Conservation (phyloP, 768 basidiomycete species). For the Amyloporia xantha region DNA sequence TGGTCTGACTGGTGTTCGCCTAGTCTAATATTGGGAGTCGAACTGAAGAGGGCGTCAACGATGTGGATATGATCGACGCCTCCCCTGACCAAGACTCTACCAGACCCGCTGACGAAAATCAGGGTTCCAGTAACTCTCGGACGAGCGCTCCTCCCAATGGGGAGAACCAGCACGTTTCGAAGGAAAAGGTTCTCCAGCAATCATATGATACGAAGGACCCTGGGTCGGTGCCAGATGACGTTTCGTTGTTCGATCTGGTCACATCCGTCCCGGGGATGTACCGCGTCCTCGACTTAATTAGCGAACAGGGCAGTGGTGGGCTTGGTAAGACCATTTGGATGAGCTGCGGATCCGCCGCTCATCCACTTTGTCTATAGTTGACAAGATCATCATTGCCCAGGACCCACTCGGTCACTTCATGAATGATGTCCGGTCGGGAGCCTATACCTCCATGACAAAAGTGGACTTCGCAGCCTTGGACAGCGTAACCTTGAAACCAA, state of each 20-base stretch:
- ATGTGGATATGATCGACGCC: too few relatives aligned
- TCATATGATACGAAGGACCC: too few relatives aligned
- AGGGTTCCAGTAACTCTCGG: too few relatives aligned
- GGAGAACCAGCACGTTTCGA: too few relatives aligned
- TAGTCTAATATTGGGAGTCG: too few relatives aligned
- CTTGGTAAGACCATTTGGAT: conserved; percentile 31
- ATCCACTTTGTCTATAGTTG: conserved; percentile 31
- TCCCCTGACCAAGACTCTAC: too few relatives aligned
- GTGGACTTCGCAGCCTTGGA: conserved; percentile 53
- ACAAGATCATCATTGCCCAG: conserved; percentile 58
- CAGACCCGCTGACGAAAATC: too few relatives aligned
- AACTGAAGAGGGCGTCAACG: too few relatives aligned
- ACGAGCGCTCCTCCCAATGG: too few relatives aligned
- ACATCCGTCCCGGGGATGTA: conserved; percentile 38
- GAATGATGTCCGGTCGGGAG: conserved; percentile 41
- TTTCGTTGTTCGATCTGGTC: conserved; percentile 6
- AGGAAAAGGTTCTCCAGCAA: too few relatives aligned
- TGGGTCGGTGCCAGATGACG: background rate
- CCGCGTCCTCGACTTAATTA: conserved; percentile 47
- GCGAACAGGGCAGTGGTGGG: conserved; percentile 43
- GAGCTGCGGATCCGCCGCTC: background rate
- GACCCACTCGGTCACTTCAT: conserved; percentile 41
- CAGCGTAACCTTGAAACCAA: conserved; percentile 35
- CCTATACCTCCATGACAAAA: conserved; percentile 47
- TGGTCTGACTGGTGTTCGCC: too few relatives aligned